Conservation (phyloP, 2,329 filamentous ascomycete genomes). For the Microdochium paspali region DNA sequence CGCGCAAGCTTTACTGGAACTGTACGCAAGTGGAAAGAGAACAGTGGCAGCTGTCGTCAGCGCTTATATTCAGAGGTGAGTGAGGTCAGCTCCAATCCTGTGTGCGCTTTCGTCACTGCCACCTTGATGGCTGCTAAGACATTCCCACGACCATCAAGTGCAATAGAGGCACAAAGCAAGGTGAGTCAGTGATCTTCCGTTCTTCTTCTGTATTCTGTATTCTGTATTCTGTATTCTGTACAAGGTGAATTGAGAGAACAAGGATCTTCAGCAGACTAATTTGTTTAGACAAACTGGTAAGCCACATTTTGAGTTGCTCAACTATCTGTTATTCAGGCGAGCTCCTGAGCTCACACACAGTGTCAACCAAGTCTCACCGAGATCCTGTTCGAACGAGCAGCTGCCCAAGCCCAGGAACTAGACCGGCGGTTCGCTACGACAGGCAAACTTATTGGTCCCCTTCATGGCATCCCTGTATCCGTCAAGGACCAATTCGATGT, state of each 20-base stretch:
- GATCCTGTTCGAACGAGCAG: neutral
- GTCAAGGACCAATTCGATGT: slow-evolving; percentile 56
- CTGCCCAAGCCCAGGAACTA: neutral
- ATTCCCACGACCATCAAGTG: no score
- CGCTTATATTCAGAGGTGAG: no score
- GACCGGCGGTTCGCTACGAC: neutral
- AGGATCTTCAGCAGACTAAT: no score
- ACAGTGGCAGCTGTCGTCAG: no score
- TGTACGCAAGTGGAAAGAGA: no score
- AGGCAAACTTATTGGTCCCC: neutral
- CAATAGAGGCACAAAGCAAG: neutral
- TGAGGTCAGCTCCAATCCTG: no score
- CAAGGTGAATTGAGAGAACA: no score
- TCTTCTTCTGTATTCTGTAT: neutral
- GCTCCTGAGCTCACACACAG: neutral
- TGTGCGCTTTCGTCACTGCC: no score
- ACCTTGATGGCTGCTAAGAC: no score
- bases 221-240: no score
- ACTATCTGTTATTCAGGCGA: neutral
- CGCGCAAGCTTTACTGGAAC: no score
- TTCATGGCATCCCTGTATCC: slow-evolving; percentile 10
- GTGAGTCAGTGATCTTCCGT: neutral
- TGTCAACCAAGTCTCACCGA: neutral
- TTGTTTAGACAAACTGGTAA: neutral
- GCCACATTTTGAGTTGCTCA: neutral